Conservation (phyloP, 441 rosid species). For the Populus hybrid region DNA sequence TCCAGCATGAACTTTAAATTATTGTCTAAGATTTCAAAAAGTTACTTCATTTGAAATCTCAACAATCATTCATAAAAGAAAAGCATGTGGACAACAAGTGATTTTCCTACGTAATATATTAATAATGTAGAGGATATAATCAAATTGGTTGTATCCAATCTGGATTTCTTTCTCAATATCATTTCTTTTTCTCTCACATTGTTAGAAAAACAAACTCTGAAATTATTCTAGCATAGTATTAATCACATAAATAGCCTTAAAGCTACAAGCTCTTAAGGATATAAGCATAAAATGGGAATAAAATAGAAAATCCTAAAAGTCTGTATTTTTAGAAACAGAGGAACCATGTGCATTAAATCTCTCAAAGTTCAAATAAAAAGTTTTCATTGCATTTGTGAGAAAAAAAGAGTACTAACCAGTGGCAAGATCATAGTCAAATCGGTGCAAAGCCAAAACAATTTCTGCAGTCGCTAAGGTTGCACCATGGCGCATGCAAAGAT, state of each 20-base stretch:
- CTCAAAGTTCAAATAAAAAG: not conserved
- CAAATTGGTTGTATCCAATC: not conserved
- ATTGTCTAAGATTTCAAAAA: not conserved
- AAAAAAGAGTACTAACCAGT: constrained; percentile 47
- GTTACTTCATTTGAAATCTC: not conserved
- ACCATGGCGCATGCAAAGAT: constrained; percentile 93
- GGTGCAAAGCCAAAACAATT: constrained; percentile 71
- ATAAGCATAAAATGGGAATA: not conserved
- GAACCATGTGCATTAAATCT: not conserved
- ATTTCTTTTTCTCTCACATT: not conserved
- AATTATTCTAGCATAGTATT: not conserved
- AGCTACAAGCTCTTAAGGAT: not conserved
- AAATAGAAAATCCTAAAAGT: not conserved
- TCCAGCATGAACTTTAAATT: not conserved
- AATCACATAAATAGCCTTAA: not conserved
- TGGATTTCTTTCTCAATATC: not conserved
- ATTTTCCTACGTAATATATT: not conserved
- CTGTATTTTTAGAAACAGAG: not conserved
- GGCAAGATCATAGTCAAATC: constrained; percentile 47
- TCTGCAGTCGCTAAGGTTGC: constrained; percentile 87
- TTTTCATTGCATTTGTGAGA: constrained; percentile 6
- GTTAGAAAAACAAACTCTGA: not conserved
- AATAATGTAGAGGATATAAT: not conserved
- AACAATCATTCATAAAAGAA: not conserved
- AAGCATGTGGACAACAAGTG: not conserved